Base-by-base conservation (phyloP, 177 flowering plant species). In the Vitis hybrid region DNA sequence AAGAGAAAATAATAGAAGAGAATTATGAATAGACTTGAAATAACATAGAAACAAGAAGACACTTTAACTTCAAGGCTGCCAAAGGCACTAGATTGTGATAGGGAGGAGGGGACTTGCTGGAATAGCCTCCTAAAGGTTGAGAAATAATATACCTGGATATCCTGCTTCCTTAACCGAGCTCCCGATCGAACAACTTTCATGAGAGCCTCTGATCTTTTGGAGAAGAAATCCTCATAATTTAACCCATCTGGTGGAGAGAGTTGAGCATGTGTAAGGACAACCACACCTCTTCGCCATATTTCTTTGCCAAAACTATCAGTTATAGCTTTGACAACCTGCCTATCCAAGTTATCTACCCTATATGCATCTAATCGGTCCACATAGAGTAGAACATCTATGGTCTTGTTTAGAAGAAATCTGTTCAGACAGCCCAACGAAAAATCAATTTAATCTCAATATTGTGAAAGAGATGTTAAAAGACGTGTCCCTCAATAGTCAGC, bases 311-410 rank as follows among this genome's bases (percentile, higher is more conserved):
- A 93, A 79, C 82, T 83, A 53, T 88, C 88, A 10, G 91, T 87
- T 65, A 96, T 92, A 48, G 98, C 97, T 72, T 74, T 84, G 64
- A 93, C 83, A 58, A 96, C 78, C 81, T 90, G 97, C 78, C 73
- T 89, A 68, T 96, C 99, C 87, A 96, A 79, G 79, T 81, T 91
- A 78, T 93, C 99, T 64, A 96, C 97, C 71, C 99, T 84, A 78
- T 96, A 96, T 14, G 86, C 83, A 85, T 96, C 99, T 79, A 96
- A 72, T 2, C 99, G 98, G 69, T 96, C 99, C 75, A 96, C 97
- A 74, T 89, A 96, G 58, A 96, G 91, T 74, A 96, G 80, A 72
- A 93, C 89, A 83, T 96, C 98, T 32, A 96, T 91, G 24, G 97
- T 96, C 84, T 88, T 96, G 82, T 92, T 85, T 83, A 96, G 67